Evolutionary conservation across 2,329 filamentous ascomycete species (phyloP), one percentile per base, ranked within the genome.

Genomic region (Pseudogymnoascus sp.): DNA sequence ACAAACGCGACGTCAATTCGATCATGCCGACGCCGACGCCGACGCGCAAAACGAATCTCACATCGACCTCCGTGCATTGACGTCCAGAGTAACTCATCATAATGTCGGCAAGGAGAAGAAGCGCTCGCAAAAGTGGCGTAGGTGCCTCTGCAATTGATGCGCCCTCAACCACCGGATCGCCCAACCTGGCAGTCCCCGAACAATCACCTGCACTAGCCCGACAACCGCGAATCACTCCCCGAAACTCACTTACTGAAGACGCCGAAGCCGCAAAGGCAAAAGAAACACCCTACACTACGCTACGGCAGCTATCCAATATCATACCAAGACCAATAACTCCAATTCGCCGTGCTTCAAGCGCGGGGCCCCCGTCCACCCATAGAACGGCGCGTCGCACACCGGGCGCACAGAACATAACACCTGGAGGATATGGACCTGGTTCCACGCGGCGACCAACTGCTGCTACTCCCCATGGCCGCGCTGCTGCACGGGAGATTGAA

Each of bases 381-480:
- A 62, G 67, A 63, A 69, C 69, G 14, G 60, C 38, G 39, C 65
- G 65, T 55, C 65, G 69, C 42, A 71, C 71, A 25, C 70, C 72
- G 14, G 64, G 63, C 7, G 65, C 61, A 16, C 65, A 68, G 60
- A 45, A 64, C 25, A 69, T 67, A 60, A 73, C 69, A 9, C 70
- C 71, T 16, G 65, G 66, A 11, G 60, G 61, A 14, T 63, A 63
- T 3, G 66, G 63, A 58, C 28, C 63, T 62, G 68, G 70, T 4
- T 72, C 71, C 39, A 68, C 62, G 14, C 68, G 65, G 59, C 69
- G 69, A 52, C 52, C 64, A 11, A 63, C 66, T 55, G 65, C 64
- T 12, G 60, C 71, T 6, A 87, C 85, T 16, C 85, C 85, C 0
- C 85, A 88, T 70, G 84, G 81, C 55, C 81, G 81, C 67, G 84